Evolutionary conservation across 805 yeast genomes (phyloP), one percentile per base, ranked within the genome.

Genomic region (Saccharomycopsis microspora): DNA sequence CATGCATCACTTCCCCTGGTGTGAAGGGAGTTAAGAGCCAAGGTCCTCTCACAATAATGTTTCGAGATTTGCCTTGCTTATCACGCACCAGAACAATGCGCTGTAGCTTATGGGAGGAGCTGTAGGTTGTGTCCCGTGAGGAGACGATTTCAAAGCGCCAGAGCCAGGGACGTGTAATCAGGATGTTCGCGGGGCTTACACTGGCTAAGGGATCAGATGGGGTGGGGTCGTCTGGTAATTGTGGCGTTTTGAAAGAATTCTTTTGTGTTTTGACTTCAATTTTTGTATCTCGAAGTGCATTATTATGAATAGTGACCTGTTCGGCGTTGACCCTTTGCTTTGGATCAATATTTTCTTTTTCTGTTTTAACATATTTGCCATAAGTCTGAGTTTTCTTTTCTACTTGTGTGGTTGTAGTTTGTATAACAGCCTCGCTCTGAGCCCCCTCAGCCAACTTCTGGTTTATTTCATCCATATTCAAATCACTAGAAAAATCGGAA

Each of bases 31-130:
- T 60, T 5, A 68, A 66, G 1, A 71, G 64, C 74, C 85, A 80
- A 31, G 79, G 78, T 37, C 78, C 86, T 46, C 90, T 60, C 0
- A 83, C 67, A 1, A 81, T 64, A 0, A 84, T 57, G 36, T 72
- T 75, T 3, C 61, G 58, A 3, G 41, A 46, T 0, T 49, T 42
- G 0, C 64, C 68, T 3, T 64, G 54, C 0, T 58, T 59, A 53
- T 74, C 72, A 3, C 62, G 53, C 32, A 82, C 85, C 4, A 71
- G 68, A n/a, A 83, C 47, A 4, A 82, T 69, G 3, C 45, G 34
- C 32, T 51, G 54, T 7, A 32, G 28, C 31, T 49, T 51, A 39
- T 46, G 45, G 43, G 45, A 46, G 4, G 29, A 33, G 38, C 32
- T 43, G 29, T 51, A 51, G 3, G 34, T 32, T 36, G 41, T 48